Evolutionary conservation across 2,329 filamentous ascomycete species (phyloP).

Genomic region (Aspergillus texensis): DNA sequence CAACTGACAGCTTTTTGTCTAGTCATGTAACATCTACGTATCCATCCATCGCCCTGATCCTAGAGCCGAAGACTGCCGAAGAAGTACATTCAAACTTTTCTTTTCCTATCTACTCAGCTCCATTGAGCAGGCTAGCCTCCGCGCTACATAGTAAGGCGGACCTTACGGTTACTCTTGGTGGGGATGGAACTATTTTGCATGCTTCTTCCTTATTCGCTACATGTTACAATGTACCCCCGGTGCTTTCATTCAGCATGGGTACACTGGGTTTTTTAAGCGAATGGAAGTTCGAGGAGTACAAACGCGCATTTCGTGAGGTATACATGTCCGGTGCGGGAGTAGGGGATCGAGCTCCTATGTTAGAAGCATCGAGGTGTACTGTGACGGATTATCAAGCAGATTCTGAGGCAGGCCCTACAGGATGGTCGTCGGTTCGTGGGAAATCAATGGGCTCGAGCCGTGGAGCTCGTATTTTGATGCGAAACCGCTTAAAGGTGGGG

Average conservation of each 20-base stretch:
- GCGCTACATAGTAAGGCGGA: conserved; percentile 80
- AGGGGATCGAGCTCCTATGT: conserved; percentile 47
- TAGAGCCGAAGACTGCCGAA: conserved; percentile 75
- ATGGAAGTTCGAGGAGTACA: conserved; percentile 94
- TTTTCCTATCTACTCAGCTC: conserved; percentile 70
- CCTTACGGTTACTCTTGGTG: conserved; percentile 84
- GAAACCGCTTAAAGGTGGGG: conserved; percentile 83
- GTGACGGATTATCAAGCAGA: conserved; percentile 24
- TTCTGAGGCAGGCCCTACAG: conserved; percentile 43
- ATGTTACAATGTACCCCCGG: conserved; percentile 78
- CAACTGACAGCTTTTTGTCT: conserved; percentile 5
- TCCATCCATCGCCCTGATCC: conserved; percentile 75
- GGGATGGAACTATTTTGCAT: conserved; percentile 87
- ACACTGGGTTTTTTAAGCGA: conserved; percentile 93
- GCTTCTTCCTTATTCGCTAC: conserved; percentile 86
- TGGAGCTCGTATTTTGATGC: conserved; percentile 78
- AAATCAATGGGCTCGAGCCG: conserved; percentile 78
- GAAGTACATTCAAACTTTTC: conserved; percentile 70
- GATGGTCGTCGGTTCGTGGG: conserved; percentile 75
- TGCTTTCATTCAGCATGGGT: conserved; percentile 95
- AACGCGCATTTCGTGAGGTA: conserved; percentile 86
- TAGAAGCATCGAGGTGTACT: conserved; percentile 48
- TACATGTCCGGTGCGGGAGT: conserved; percentile 75
- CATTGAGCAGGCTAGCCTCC: conserved; percentile 36
- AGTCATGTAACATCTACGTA: conserved; percentile 80